Evolutionary conservation across 2,329 filamentous ascomycete species (phyloP), one percentile per base, ranked within the genome.

Genomic region (Botrytis tulipae): DNA sequence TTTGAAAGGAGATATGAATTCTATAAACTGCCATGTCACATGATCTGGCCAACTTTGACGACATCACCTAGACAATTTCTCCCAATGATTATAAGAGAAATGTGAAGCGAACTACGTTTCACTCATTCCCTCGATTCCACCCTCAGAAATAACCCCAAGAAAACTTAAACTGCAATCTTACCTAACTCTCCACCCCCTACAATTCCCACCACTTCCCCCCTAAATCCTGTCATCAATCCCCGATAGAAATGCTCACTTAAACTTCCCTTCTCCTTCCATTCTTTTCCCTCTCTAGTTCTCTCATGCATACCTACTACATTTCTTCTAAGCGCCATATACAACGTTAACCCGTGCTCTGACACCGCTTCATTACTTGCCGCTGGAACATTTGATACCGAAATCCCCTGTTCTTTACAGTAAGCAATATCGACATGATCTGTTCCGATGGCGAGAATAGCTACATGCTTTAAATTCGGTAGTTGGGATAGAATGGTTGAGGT

Each of bases 381-480:
- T 18, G 82, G 82, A 4, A 82, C 80, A 76, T 84, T 84, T 42
- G 79, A 79, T 2, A 84, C 82, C 4, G 76, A 77, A 54, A 84
- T 80, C 1, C 81, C 80, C 3, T 79, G 75, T 32, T 76, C 75
- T 25, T 74, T 75, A 74, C 82, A 84, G 4, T 82, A 80, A 0
- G 72, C 79, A 0, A 83, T 74, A 76, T 84, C 83, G 1, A 84
- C 77, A n/a, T 75, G 74, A 74, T 84, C 83, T 25, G 78, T 81
- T 16, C 83, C 83, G 22, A 81, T 82, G 1, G 82, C 83, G 29
- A 83, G 77, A 3, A 82, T 78, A 46, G 79, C 80, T 37, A 84
- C 73, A 74, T 83, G 78, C 20, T 79, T 76, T 71, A 83, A 77
- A 1, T 78, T 78, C 9, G 82, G 81, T 29, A 76, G 80, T 20